phyloP scores from a whole-genome alignment of 2,329 filamentous ascomycete species.

The Ramularia endophylla region DNA sequence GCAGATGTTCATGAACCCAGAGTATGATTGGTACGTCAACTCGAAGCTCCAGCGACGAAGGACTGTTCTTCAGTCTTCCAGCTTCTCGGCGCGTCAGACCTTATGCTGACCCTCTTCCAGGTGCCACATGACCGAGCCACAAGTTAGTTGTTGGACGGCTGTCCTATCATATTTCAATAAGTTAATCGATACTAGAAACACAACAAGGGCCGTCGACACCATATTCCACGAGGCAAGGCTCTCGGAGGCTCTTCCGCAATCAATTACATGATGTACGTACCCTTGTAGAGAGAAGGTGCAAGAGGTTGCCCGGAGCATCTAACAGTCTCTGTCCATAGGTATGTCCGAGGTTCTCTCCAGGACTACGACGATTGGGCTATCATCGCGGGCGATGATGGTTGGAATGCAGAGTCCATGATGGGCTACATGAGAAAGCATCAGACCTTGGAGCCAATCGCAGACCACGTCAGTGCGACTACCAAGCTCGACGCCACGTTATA shows the following conservation, averaged over 20 bases:
- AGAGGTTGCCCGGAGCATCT: too few species aligned
- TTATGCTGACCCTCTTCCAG: too few species aligned
- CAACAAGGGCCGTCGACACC: constrained; percentile 19
- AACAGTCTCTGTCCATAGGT: neutral
- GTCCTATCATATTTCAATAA: neutral
- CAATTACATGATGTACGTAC: constrained; percentile 28
- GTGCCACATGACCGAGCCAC: constrained; percentile 20
- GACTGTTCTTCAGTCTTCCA: too few species aligned
- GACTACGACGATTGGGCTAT: constrained; percentile 46
- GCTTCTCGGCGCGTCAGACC: too few species aligned
- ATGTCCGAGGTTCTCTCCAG: constrained; percentile 39
- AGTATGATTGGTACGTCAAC: constrained; percentile 22
- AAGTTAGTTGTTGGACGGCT: constrained; percentile 8
- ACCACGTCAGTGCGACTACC: too few species aligned
- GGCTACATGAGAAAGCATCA: constrained; percentile 41
- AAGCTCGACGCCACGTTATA: too few species aligned
- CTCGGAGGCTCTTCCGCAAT: constrained; percentile 38
- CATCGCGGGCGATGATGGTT: constrained; percentile 37
- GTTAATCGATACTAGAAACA: constrained; percentile 8
- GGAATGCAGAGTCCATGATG: constrained; percentile 42
- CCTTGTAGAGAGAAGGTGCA: neutral
- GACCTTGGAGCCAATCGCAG: constrained; percentile 30
- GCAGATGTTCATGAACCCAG: constrained; percentile 21
- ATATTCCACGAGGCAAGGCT: constrained; percentile 30
- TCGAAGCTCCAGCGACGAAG: too few species aligned